These are phyloP conservation scores for Taphrina confusa DNA, from an alignment of 1,139 yeast genomes.

Conservation along the genomic window DNA sequence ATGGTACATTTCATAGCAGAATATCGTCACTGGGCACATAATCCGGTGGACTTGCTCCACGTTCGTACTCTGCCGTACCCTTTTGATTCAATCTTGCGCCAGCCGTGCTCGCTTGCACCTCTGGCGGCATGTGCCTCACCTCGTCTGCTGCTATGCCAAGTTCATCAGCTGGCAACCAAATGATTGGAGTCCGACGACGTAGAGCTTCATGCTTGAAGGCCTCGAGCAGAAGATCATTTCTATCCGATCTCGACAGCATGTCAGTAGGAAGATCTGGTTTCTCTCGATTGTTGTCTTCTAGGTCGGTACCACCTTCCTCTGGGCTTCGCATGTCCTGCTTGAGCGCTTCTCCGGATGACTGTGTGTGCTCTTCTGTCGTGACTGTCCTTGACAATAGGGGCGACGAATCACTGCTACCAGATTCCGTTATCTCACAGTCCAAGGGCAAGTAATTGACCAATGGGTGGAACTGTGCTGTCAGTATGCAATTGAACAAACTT, in stretches of 20 bases:
- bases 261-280: neutral
- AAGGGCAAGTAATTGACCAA: slow-evolving; percentile 13
- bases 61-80: slow-evolving; percentile 15
- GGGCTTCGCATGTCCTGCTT: neutral
- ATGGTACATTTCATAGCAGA: neutral
- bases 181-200: slow-evolving; percentile 62
- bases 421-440: neutral
- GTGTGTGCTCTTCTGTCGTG: neutral
- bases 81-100: slow-evolving; percentile 19
- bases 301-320: neutral
- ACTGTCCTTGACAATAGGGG: neutral
- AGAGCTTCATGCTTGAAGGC: slow-evolving; percentile 71
- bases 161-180: slow-evolving; percentile 89
- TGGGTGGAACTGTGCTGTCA: slow-evolving; percentile 7
- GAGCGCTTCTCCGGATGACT: neutral
- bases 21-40: slow-evolving; percentile 27
- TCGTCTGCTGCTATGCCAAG: slow-evolving; percentile 71
- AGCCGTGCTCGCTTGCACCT: slow-evolving; percentile 9
- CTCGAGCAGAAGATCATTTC: slow-evolving; percentile 33
- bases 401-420: slow-evolving; percentile 2
- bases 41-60: slow-evolving; percentile 21
- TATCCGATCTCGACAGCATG: neutral
- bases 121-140: slow-evolving; percentile 48
- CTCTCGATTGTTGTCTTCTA: neutral
- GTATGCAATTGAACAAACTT: neutral